These are phyloP conservation scores for Hypocreales sp. DNA, from an alignment of 2,329 filamentous ascomycete species.

Conservation along the genomic window DNA sequence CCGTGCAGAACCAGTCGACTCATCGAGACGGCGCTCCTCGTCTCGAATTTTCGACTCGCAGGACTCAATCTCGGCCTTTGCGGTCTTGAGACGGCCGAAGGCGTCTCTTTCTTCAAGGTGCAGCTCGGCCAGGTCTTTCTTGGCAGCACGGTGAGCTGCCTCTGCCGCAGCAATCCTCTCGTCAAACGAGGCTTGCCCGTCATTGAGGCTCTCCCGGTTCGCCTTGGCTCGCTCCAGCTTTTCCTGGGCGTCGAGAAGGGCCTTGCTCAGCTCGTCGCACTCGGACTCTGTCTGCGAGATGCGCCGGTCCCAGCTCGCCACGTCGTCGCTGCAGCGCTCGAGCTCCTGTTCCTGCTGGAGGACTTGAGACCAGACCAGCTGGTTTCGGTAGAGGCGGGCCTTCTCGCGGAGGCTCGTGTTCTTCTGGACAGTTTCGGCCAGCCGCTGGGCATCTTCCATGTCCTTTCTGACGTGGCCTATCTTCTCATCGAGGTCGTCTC, in stretches of 20 bases:
- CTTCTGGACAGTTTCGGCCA: slow-evolving; percentile 49
- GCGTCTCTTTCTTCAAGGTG: slow-evolving; percentile 53
- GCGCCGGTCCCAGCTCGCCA: slow-evolving; percentile 9
- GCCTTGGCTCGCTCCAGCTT: slow-evolving; percentile 23
- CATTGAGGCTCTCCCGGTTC: slow-evolving; percentile 23
- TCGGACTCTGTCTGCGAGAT: slow-evolving; percentile 13
- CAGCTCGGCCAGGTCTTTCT: slow-evolving; percentile 34
- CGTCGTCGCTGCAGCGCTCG: slow-evolving; percentile 14
- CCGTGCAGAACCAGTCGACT: slow-evolving; percentile 55
- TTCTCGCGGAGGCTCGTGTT: slow-evolving; percentile 49
- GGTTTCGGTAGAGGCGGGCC: slow-evolving; percentile 41
- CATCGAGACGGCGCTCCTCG: slow-evolving; percentile 47
- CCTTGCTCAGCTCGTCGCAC: slow-evolving; percentile 28
- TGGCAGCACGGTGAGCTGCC: slow-evolving; percentile 35
- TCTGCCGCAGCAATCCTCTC: slow-evolving; percentile 29
- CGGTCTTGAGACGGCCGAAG: slow-evolving; percentile 36
- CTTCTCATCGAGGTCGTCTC: slow-evolving; percentile 19
- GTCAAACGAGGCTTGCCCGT: slow-evolving; percentile 29
- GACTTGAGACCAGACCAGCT: slow-evolving; percentile 81
- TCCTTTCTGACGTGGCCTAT: slow-evolving; percentile 20
- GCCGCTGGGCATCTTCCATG: slow-evolving; percentile 44
- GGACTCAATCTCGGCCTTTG: slow-evolving; percentile 28
- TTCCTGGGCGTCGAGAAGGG: slow-evolving; percentile 29
- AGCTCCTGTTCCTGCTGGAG: slow-evolving; percentile 52
- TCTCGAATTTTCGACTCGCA: slow-evolving; percentile 31